Percentiles rank a stretch among this genome's conserved stretches.
These are phyloP conservation scores for Suhomyces xylopsoci DNA, from an alignment of 805 yeast genomes.

Conservation along the genomic window DNA sequence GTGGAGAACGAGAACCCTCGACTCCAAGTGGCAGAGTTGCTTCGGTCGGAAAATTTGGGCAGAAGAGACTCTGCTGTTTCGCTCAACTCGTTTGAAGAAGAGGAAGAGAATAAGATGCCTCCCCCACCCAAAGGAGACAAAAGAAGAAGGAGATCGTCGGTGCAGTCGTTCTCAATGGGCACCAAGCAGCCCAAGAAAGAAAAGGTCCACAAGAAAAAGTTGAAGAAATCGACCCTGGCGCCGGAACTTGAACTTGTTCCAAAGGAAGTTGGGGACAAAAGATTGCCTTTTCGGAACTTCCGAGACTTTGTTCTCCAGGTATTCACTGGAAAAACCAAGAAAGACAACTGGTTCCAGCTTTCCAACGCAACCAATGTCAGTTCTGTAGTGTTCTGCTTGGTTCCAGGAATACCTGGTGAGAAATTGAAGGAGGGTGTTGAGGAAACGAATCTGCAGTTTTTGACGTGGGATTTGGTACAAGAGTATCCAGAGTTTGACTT, in stretches of 20 bases:
- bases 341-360: constrained; percentile 46
- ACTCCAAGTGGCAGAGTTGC: constrained; percentile 15
- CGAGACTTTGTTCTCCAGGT: constrained; percentile 18
- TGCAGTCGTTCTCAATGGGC: constrained; percentile 18
- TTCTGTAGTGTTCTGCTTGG: constrained; percentile 56
- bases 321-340: constrained; percentile 6
- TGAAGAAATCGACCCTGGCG: constrained; percentile 29
- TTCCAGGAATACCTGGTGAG: constrained; percentile 54
- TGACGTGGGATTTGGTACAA: background rate
- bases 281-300: constrained; percentile 16
- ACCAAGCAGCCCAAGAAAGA: constrained; percentile 10
- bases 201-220: constrained; percentile 28
- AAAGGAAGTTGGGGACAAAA: constrained; percentile 1
- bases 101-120: constrained; percentile 3
- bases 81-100: constrained; percentile 19
- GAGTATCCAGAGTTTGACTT: constrained; percentile 20
- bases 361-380: constrained; percentile 45
- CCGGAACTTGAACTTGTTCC: constrained; percentile 14
- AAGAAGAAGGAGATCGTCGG: constrained; percentile 43
- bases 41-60: constrained; percentile 4
- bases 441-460: background rate
- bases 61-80: constrained; percentile 25
- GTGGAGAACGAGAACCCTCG: constrained; percentile 16
- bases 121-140: constrained; percentile 11
- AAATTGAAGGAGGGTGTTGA: background rate